Base-by-base conservation (phyloP, 371 early-diverging fungal genomes). In the Furculomyces boomerangus region DNA sequence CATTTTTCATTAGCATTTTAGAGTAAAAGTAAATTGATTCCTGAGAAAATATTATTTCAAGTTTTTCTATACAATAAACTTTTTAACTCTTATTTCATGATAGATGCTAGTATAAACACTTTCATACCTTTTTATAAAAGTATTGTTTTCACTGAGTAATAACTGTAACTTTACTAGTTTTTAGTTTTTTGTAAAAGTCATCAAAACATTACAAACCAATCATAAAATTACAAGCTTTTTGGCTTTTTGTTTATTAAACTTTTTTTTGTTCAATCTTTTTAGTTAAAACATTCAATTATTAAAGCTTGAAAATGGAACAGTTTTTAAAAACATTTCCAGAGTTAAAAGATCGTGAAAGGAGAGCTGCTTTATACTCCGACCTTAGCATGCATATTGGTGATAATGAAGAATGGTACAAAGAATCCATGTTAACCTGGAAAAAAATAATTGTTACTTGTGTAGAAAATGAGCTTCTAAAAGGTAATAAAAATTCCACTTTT, bases 331-430 rank as follows among this genome's bases (percentile, higher is more conserved):
- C 30, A 8, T 22, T 51, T 25, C 3, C 30, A 3, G 52, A 51
- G 31, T 13, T 51, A 30, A 32, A 30, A 25, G 52, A 51, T 32
- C 5, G 2, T 3, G 52, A 51, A 3, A 7, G 31, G 18, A 30
- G 52, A 35, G 32, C 29, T 51, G 52, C 52, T 30, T 24, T 51
- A 26, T 51, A 51, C 39, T 28, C 52, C 3, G 52, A 51, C 24
- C 18, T 51, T 3, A 32, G 35, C 22, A 3, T 32, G 8, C 52
- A 51, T 13, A 25, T 16, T 3, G 32, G 31, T 3, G 35, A 51
- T 3, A 14, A 51, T 35, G 5, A 10, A 7, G 18, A 35, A 16
- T 32, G 32, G 29, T 51, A 51, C 37, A 7, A n/a, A 10, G 32
- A 51, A 51, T 31, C 14, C 35, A 32, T 51, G 25, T 5, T 2